Conservation (phyloP, 2,329 filamentous ascomycete species). For the Arthrobotrys entomopaga region DNA sequence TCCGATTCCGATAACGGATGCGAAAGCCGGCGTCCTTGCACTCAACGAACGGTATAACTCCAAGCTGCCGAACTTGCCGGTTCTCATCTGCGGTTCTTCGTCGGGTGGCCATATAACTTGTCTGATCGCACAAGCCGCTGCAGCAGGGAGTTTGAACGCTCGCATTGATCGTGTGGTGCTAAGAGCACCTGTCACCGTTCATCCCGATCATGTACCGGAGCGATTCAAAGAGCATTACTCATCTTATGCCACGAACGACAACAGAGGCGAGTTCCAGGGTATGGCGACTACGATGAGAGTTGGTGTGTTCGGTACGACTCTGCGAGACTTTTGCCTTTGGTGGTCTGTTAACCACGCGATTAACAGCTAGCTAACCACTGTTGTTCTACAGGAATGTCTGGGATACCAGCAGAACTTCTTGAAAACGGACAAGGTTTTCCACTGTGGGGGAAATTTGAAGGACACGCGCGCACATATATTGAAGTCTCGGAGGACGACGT, state of each 20-base stretch:
- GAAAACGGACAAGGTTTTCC: slow-evolving; percentile 46
- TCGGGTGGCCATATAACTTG: slow-evolving; percentile 50
- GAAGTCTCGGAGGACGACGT: slow-evolving; percentile 67
- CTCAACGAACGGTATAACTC: slow-evolving; percentile 37
- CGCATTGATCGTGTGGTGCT: slow-evolving; percentile 41
- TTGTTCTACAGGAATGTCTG: slow-evolving; percentile 41
- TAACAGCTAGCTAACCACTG: slow-evolving; percentile 38
- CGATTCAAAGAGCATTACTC: slow-evolving; percentile 40
- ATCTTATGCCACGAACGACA: slow-evolving; percentile 39
- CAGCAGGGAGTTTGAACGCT: slow-evolving; percentile 31
- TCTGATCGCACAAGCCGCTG: slow-evolving; percentile 41
- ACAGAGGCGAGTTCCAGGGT: slow-evolving; percentile 39
- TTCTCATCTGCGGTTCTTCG: slow-evolving; percentile 48
- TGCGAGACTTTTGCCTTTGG: slow-evolving; percentile 4
- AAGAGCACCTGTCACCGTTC: slow-evolving; percentile 48
- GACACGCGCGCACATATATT: slow-evolving; percentile 64
- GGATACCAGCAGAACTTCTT: slow-evolving; percentile 30
- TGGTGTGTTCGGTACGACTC: slow-evolving; percentile 49
- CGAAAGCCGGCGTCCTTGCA: slow-evolving; percentile 40
- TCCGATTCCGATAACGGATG: slow-evolving; percentile 50
- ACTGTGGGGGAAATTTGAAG: slow-evolving; percentile 50
- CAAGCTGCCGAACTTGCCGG: slow-evolving; percentile 43
- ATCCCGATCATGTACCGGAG: slow-evolving; percentile 51
- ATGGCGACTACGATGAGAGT: slow-evolving; percentile 52
- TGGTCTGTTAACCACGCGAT: slow-evolving; percentile 44